These are phyloP conservation scores for Catenaria anguillulae DNA, from an alignment of 371 early-diverging fungal genomes.

Conservation along the genomic window DNA sequence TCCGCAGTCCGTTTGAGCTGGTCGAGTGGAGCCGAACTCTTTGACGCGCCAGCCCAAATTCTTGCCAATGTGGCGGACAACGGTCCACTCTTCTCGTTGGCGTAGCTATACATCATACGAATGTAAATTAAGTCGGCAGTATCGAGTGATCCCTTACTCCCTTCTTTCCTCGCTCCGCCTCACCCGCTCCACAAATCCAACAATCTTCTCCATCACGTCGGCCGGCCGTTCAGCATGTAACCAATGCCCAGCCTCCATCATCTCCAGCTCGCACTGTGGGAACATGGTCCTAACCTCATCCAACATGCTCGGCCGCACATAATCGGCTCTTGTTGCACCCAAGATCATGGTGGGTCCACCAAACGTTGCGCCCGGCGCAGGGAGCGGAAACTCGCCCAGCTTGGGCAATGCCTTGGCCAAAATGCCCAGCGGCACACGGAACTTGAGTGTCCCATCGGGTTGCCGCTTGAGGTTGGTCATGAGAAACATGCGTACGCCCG, in stretches of 20 bases:
- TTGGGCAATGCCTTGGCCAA: slow-evolving; percentile 12
- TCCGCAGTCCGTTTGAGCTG: too few species aligned
- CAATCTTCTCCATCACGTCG: slow-evolving; percentile 17
- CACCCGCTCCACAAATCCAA: slow-evolving; percentile 14
- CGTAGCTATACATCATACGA: too few species aligned
- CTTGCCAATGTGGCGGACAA: too few species aligned
- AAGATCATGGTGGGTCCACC: slow-evolving; percentile 18
- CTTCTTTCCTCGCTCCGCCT: too few species aligned
- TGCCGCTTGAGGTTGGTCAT: slow-evolving; percentile 26
- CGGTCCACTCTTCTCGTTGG: too few species aligned
- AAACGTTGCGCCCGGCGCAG: not conserved
- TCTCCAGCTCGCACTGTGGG: slow-evolving; percentile 18
- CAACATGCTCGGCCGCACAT: slow-evolving; percentile 13
- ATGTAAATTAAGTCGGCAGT: too few species aligned
- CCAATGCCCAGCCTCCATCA: slow-evolving; percentile 23
- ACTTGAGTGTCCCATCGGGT: slow-evolving; percentile 6
- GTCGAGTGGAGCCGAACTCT: too few species aligned
- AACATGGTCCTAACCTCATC: slow-evolving; percentile 15
- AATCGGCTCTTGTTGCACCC: slow-evolving; percentile 15
- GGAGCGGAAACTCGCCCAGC: slow-evolving; percentile 11
- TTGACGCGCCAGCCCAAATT: too few species aligned
- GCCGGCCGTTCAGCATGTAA: slow-evolving; percentile 26
- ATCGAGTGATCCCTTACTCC: too few species aligned
- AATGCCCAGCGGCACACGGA: slow-evolving; percentile 21
- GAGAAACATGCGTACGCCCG: slow-evolving; percentile 22